Conservation (phyloP, 140 eudicot genomes). For the Ambrosia hybrid region DNA sequence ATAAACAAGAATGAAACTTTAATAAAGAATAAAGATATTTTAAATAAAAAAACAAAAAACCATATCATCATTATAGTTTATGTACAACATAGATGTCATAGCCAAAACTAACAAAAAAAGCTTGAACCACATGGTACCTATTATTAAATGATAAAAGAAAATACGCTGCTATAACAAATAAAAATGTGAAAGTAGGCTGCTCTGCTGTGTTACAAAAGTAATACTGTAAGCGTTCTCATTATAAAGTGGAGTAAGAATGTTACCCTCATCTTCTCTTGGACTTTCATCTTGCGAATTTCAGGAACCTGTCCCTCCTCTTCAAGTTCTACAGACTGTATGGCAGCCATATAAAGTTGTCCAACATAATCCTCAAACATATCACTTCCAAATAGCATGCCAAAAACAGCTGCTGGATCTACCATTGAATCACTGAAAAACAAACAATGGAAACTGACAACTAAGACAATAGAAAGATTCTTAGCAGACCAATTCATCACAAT, state of each 20-base stretch:
- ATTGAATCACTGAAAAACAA: slow-evolving; percentile 54
- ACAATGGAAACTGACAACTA: background rate
- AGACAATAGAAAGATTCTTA: no score
- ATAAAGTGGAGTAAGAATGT: slow-evolving; percentile 10
- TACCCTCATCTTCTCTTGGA: slow-evolving; percentile 85
- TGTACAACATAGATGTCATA: no score
- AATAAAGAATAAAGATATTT: background rate
- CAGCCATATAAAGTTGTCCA: slow-evolving; percentile 74
- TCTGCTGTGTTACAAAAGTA: background rate
- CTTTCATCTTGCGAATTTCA: slow-evolving; percentile 63
- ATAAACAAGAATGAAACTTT: background rate
- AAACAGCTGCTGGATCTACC: slow-evolving; percentile 90
- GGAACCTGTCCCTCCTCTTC: slow-evolving; percentile 67
- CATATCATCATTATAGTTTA: no score
- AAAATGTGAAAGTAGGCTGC: slow-evolving; percentile 10
- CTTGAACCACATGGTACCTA: no score
- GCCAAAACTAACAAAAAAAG: no score
- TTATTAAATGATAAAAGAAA: background rate
- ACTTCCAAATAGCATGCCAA: slow-evolving; percentile 92
- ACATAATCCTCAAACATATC: slow-evolving; percentile 79
- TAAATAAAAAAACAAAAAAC: no score
- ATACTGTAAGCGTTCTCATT: background rate
- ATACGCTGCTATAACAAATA: background rate
- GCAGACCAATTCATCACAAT: no score
- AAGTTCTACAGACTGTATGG: slow-evolving; percentile 60